Evolutionary conservation across 2,329 filamentous ascomycete genomes (phyloP), one percentile per base, ranked within the genome.

Genomic region (Ophiognomonia clavigignenti-juglandacearum): DNA sequence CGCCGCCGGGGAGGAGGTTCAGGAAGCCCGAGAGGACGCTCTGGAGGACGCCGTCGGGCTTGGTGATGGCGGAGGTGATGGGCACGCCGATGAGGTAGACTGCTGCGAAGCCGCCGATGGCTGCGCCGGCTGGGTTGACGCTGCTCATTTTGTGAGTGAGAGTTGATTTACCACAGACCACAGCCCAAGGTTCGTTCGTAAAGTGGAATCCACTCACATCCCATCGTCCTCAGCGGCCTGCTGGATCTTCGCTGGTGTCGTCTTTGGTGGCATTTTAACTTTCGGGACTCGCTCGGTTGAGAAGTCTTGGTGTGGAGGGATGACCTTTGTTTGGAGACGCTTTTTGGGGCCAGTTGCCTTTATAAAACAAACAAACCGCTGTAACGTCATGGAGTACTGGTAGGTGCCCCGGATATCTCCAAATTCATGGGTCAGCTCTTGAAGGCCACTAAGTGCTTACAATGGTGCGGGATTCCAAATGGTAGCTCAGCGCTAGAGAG

Each of bases 81-180:
- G 46, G 46, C 22, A 48, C 22, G 23, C 41, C 36, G 42, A 39
- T 20, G 27, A 48, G 20, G 36, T 48, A 48, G 9, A 35, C 46
- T 27, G 31, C 39, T 38, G 34, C 40, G 40, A 39, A 48, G 29
- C 41, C 24, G 27, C 27, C 18, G 27, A 48, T 29, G 26, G 40
- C 39, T 3, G 46, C 46, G 4, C 46, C 46, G 22, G 40, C 31
- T 18, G 46, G 46, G n/a, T 48, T 48, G 46, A 48, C 35, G 36
- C 46, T 48, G 18, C 3, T 19, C 16, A 19, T n/a, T 24, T 2
- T 18, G 43, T 39, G 6, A 39, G 22, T 36, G 24, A 7, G 26
- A 29, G 26, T 13, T 29, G 26, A 7, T 32, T 32, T 10, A 14
- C 5, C 2, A 14, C 6, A 10, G n/a, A 6, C 29, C 13, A 16